Base-by-base conservation (phyloP, 441 rosid genomes). In the Bruguiera hainesii region DNA sequence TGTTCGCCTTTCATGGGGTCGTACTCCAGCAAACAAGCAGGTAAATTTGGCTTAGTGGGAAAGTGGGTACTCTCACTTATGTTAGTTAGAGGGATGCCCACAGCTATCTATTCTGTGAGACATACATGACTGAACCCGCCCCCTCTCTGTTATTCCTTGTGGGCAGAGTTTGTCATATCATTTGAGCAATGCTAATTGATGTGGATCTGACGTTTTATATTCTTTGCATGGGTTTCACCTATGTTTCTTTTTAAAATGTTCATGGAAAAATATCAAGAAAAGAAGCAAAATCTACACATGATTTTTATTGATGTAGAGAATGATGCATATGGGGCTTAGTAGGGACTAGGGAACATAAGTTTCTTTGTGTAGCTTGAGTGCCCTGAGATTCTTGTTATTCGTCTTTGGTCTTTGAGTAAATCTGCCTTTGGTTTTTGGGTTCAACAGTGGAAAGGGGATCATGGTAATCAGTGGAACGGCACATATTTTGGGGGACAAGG, bases 1-100 rank as follows among this genome's bases (percentile, higher is more conserved):
- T 13, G 93, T 94, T 63, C 93, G 98, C 5, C 94, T 94, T 70
- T 89, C 97, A 3, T 91, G 98, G 98, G 97, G 97, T 64, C 91
- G 97, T 57, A 91, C 74, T 73, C 88, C 92, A 5, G 89, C 78
- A 18, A 83, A 84, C 85, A 93, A 81, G 73, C 98, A 87, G 87
- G 97, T 91, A 80, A 80, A 30, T 16, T 56, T 56, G 63, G 57
- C 30, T 56, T 4, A 33, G 56, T 48, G 58, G 28, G 56, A 62
- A 39, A 49, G 59, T 46, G 23, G 25, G 11, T 57, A 26, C 48
- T 56, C 56, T 58, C 42, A 13, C 11, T 9, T 20, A 21, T 7
- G 15, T 5, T 53, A 53, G 48, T 39, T 42, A 42, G 18, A 42
- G 48, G 48, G 48, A 42, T 39, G 18, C 16, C 16, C 48, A 39